phyloP scores from a whole-genome alignment of 1,139 yeast genomes.

The Blastobotrys aristatus region DNA sequence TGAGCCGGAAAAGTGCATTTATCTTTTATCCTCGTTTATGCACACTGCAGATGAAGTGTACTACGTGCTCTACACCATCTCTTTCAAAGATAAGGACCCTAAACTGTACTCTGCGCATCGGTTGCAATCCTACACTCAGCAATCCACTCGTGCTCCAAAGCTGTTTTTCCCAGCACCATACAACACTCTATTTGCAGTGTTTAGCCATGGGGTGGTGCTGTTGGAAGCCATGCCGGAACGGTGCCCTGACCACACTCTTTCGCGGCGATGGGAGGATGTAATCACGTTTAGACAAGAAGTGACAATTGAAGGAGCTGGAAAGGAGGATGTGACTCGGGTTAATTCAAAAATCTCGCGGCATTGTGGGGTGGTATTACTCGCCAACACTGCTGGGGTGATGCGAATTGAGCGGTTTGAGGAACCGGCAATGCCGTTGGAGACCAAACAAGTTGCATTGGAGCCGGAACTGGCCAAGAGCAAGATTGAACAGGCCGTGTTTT shows the following conservation, averaged over 20 bases:
- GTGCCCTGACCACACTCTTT: conserved; percentile 28
- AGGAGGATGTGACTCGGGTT: conserved; percentile 37
- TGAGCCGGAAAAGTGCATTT: conserved; percentile 39
- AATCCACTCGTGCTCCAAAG: conserved; percentile 42
- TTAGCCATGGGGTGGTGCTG: conserved; percentile 58
- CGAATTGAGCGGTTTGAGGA: conserved; percentile 49
- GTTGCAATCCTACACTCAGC: conserved; percentile 40
- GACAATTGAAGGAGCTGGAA: conserved; percentile 57
- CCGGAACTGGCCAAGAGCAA: conserved; percentile 55
- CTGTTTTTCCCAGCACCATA: conserved; percentile 58
- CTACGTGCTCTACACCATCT: conserved; percentile 53
- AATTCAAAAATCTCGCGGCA: conserved; percentile 28
- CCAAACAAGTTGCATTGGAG: conserved; percentile 18
- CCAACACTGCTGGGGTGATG: conserved; percentile 59
- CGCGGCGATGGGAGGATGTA: conserved; percentile 75
- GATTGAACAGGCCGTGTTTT: conserved; percentile 77
- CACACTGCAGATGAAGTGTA: conserved; percentile 32
- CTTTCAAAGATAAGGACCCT: conserved; percentile 46
- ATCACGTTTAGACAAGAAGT: conserved; percentile 52
- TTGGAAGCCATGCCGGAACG: conserved; percentile 54
- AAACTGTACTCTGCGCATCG: conserved; percentile 59
- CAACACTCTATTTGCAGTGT: conserved; percentile 57
- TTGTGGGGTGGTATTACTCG: conserved; percentile 50
- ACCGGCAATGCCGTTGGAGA: conserved; percentile 15
- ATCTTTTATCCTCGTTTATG: conserved; percentile 47